phyloP scores from a whole-genome alignment of 495 filamentous ascomycete genomes.

The Podospora didyma region DNA sequence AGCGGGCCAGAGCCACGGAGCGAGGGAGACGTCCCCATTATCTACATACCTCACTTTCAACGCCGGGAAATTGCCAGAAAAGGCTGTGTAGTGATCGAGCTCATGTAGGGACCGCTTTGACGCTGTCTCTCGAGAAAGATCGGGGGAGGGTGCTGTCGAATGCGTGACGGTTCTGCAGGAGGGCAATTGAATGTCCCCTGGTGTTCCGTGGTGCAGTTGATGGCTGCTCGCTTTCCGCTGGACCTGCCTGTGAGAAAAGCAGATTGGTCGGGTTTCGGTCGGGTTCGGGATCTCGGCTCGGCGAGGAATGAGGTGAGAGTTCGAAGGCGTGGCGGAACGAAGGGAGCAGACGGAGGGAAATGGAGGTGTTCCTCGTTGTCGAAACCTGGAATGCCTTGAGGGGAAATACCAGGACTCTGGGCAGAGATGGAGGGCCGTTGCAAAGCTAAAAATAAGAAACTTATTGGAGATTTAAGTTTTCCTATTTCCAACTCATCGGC shows the following conservation, averaged over 20 bases:
- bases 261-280: neutral
- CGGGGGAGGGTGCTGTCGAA: neutral
- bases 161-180: too few species aligned
- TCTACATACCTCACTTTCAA: slow-evolving; percentile 32
- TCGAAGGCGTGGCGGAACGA: slow-evolving; percentile 22
- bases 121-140: neutral
- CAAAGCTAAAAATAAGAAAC: slow-evolving; percentile 12
- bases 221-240: slow-evolving; percentile 10
- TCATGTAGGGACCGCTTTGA: slow-evolving; percentile 27
- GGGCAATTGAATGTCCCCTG: too few species aligned
- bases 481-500: slow-evolving; percentile 1
- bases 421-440: slow-evolving; percentile 13
- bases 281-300: slow-evolving; percentile 11
- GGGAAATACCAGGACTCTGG: slow-evolving; percentile 14
- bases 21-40: neutral
- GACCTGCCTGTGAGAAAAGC: too few species aligned
- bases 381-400: slow-evolving; percentile 32
- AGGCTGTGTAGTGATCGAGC: slow-evolving; percentile 25
- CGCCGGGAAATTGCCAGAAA: slow-evolving; percentile 28
- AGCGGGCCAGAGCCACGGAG: neutral
- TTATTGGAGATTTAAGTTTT: slow-evolving; percentile 1
- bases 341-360: slow-evolving; percentile 25
- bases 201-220: neutral
- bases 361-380: slow-evolving; percentile 33
- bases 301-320: slow-evolving; percentile 13